These are phyloP conservation scores for Hypoxylon lenormandii DNA, from an alignment of 495 filamentous ascomycete genomes.

Conservation along the genomic window DNA sequence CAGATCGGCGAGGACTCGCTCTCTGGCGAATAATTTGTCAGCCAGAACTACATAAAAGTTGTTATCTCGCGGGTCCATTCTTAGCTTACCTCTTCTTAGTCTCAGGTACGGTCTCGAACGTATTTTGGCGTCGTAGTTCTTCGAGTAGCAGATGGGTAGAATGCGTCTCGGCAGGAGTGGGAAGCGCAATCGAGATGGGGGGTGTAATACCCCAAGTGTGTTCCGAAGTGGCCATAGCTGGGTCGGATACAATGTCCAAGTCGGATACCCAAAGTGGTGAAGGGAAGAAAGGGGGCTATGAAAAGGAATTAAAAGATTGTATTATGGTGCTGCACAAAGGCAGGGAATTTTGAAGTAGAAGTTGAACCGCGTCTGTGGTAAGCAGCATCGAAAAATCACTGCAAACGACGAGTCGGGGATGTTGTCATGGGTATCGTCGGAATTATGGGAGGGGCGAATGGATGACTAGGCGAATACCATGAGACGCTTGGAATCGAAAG, in stretches of 20 bases:
- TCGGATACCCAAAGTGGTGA: background rate
- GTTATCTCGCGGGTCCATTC: background rate
- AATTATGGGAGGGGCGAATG: background rate
- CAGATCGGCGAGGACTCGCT: slow-evolving; percentile 72
- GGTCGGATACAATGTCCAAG: slow-evolving; percentile 3
- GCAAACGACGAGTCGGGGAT: slow-evolving; percentile 23
- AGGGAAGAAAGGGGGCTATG: background rate
- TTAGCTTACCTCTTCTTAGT: slow-evolving; percentile 76
- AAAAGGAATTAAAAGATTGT: slow-evolving; percentile 22
- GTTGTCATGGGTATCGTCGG: slow-evolving; percentile 14
- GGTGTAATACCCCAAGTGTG: slow-evolving; percentile 80
- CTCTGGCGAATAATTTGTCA: slow-evolving; percentile 36
- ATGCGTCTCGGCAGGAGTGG: slow-evolving; percentile 77
- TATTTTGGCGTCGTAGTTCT: slow-evolving; percentile 86
- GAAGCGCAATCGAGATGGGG: slow-evolving; percentile 80
- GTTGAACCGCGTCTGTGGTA: slow-evolving; percentile 8
- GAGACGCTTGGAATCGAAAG: background rate
- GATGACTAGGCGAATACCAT: background rate
- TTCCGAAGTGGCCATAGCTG: slow-evolving; percentile 48
- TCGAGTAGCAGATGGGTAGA: slow-evolving; percentile 81
- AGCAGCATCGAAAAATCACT: slow-evolving; percentile 32
- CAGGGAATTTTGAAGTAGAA: slow-evolving; percentile 8
- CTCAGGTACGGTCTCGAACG: slow-evolving; percentile 84
- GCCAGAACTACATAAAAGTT: slow-evolving; percentile 9
- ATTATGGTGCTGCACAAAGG: slow-evolving; percentile 3